phyloP scores from a whole-genome alignment of 2,329 filamentous ascomycete species.

The Xylariaceae sp. region DNA sequence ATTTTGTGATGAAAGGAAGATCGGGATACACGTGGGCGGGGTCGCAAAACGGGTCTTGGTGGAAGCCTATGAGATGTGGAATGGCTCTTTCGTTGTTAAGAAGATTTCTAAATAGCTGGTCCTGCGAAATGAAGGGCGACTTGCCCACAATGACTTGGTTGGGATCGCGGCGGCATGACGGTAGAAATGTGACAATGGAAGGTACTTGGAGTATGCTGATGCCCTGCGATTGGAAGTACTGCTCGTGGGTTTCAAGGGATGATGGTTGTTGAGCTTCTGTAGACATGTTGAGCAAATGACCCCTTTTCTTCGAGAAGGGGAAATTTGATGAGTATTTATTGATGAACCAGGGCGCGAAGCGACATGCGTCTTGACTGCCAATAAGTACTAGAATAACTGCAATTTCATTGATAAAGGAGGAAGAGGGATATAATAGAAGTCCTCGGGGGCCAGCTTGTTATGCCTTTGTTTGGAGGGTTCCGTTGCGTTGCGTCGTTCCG shows the following conservation, averaged over 20 bases:
- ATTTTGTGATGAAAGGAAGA: conserved; percentile 25
- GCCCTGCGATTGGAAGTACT: not conserved
- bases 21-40: not conserved
- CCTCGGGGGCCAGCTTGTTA: no score
- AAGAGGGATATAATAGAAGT: no score
- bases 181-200: not conserved
- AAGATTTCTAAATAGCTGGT: conserved; percentile 20
- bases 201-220: not conserved
- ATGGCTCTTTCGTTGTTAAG: conserved; percentile 18
- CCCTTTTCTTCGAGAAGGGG: no score
- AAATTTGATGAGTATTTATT: no score
- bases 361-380: no score
- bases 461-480: no score
- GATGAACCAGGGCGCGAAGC: no score
- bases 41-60: conserved; percentile 24
- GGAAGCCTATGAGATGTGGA: conserved; percentile 35
- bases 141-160: not conserved
- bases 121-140: conserved; percentile 33
- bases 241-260: not conserved
- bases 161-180: not conserved
- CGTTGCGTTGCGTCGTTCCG: no score
- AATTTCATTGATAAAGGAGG: no score
- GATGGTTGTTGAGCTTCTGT: no score
- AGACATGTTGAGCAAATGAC: no score
- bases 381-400: no score